These are phyloP conservation scores for Wickerhamiella sergipiensis DNA, from an alignment of 805 yeast species.

Conservation along the genomic window DNA sequence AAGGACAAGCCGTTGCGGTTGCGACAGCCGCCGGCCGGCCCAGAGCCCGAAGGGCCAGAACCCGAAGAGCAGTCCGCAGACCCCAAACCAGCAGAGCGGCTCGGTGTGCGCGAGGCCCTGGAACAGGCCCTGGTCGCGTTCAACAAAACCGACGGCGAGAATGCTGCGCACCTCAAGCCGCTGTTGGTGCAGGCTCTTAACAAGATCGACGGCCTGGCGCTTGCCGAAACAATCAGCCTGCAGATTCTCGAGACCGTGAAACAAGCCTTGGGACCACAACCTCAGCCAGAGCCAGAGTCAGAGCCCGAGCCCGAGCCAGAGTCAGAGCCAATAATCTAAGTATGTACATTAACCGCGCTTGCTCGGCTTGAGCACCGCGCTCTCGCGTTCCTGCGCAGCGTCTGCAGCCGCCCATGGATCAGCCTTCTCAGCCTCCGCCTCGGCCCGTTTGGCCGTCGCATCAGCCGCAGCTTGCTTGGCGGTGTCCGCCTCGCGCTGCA, in stretches of 20 bases:
- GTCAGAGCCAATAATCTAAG: not conserved
- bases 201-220: slow-evolving; percentile 8
- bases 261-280: not conserved
- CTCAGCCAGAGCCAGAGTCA: too few relatives aligned
- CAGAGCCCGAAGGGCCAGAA: not conserved
- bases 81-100: not conserved
- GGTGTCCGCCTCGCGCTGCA: not conserved
- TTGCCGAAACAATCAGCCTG: not conserved
- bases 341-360: not conserved
- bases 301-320: too few relatives aligned
- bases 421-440: not conserved
- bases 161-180: slow-evolving; percentile 3
- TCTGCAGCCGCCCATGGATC: not conserved
- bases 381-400: not conserved
- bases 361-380: not conserved
- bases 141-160: not conserved
- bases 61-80: not conserved
- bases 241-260: not conserved
- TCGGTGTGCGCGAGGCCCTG: not conserved
- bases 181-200: slow-evolving; percentile 13
- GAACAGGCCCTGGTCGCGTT: not conserved
- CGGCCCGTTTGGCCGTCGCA: not conserved
- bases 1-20: not conserved
- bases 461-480: not conserved
- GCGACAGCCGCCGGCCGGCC: not conserved